These are phyloP conservation scores for Lipomyces spencermartinsiae DNA, from an alignment of 805 yeast species.

Conservation along the genomic window DNA sequence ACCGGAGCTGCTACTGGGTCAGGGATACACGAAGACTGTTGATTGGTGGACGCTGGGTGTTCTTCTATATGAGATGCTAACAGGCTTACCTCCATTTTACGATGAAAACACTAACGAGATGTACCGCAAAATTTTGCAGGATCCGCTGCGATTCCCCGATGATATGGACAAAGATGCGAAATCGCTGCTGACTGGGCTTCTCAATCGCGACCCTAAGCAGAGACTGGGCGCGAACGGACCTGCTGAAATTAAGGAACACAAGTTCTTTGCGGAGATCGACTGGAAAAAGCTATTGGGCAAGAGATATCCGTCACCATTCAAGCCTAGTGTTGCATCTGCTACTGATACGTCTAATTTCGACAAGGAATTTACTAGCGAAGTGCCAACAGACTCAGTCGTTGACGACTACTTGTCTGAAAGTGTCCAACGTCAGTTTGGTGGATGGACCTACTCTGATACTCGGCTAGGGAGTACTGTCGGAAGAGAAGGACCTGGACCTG, in stretches of 20 bases:
- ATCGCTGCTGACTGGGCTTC: constrained; percentile 72
- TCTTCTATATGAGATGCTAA: constrained; percentile 90
- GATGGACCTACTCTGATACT: constrained; percentile 81
- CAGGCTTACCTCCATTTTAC: constrained; percentile 96
- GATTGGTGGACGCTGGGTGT: constrained; percentile 99
- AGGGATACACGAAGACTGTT: constrained; percentile 93
- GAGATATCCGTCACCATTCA: constrained; percentile 93
- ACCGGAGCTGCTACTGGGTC: constrained; percentile 88
- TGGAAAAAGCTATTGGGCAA: constrained; percentile 84
- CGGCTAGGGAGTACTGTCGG: constrained; percentile 38
- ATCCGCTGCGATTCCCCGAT: constrained; percentile 86
- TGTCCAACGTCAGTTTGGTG: constrained; percentile 98
- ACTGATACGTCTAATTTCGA: constrained; percentile 94
- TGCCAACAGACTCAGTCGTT: constrained; percentile 94
- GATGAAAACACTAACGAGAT: constrained; percentile 91
- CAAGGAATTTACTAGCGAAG: constrained; percentile 86
- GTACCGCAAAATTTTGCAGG: constrained; percentile 92
- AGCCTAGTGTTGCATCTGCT: constrained; percentile 76
- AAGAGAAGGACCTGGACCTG: constrained; percentile 34
- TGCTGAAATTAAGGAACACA: constrained; percentile 78
- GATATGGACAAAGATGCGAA: constrained; percentile 86
- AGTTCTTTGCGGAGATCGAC: constrained; percentile 82
- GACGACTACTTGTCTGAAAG: constrained; percentile 84
- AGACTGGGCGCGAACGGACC: constrained; percentile 84
- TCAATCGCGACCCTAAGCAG: constrained; percentile 83